These are phyloP conservation scores for Forsythia viridissima DNA, from an alignment of 257 asterid species.

Conservation along the genomic window DNA sequence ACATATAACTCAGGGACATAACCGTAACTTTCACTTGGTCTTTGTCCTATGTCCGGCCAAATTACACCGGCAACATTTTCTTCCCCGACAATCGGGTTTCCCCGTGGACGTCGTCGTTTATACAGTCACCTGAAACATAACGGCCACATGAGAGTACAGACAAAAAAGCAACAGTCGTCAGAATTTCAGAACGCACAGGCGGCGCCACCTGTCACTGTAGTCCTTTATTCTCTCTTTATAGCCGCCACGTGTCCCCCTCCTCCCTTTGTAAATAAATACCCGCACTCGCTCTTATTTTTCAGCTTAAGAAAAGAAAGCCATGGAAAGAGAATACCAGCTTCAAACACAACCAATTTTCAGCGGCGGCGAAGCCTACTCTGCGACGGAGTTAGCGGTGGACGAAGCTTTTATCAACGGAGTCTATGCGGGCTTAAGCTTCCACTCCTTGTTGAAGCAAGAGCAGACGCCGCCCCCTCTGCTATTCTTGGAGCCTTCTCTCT, in stretches of 20 bases:
- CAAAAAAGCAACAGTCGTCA: slow-evolving; percentile 23
- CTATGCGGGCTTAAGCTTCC: slow-evolving; percentile 48
- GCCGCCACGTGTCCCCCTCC: slow-evolving; percentile 28
- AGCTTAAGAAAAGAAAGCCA: background rate
- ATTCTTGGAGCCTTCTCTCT: slow-evolving; percentile 9
- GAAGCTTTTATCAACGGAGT: slow-evolving; percentile 47
- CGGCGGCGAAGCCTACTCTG: slow-evolving; percentile 18
- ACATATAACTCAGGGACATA: too few relatives aligned
- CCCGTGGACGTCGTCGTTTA: too few relatives aligned
- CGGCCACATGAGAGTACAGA: slow-evolving; percentile 29
- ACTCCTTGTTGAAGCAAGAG: slow-evolving; percentile 30
- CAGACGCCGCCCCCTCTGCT: background rate
- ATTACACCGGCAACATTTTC: too few relatives aligned
- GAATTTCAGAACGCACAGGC: slow-evolving; percentile 17
- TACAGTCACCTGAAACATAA: background rate
- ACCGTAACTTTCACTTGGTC: too few relatives aligned
- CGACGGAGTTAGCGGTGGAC: slow-evolving; percentile 22
- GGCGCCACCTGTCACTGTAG: slow-evolving; percentile 13
- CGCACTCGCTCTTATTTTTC: background rate
- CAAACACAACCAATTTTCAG: background rate
- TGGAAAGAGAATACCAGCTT: slow-evolving; percentile 35
- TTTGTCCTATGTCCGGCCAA: too few relatives aligned
- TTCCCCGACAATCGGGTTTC: too few relatives aligned
- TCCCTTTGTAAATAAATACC: background rate
- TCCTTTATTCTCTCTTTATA: background rate